These are phyloP conservation scores for Phaeophleospora eucalypticola DNA, from an alignment of 2,329 filamentous ascomycete genomes.

Conservation along the genomic window DNA sequence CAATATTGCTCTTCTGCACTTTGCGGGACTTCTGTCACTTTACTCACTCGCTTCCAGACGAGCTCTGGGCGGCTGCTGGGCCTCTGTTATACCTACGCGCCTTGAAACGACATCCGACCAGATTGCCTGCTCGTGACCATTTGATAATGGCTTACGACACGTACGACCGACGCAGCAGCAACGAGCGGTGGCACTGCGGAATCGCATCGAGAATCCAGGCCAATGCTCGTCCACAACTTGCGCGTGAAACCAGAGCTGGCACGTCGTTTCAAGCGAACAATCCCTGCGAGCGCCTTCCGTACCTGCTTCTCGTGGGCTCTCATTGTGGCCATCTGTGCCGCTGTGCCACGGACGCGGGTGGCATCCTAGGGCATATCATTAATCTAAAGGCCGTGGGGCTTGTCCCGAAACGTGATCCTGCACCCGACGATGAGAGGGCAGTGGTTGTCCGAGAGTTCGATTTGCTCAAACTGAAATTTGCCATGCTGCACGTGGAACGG, in stretches of 20 bases:
- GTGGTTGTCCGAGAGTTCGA: no score
- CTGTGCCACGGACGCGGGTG: no score
- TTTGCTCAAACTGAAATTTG: no score
- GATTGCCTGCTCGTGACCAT: conserved; percentile 7
- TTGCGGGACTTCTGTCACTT: neutral
- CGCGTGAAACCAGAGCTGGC: conserved; percentile 6
- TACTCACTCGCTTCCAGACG: neutral
- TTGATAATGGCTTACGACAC: conserved; percentile 6
- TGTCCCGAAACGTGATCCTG: no score
- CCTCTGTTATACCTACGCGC: conserved; percentile 5
- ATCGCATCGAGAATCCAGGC: conserved; percentile 1
- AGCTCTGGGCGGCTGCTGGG: neutral
- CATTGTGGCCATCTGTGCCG: no score
- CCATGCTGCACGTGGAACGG: no score
- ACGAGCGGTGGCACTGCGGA: conserved; percentile 10
- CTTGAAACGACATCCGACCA: conserved; percentile 10
- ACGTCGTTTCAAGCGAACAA: conserved; percentile 7
- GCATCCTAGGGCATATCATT: no score
- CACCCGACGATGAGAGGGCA: no score
- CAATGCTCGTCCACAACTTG: conserved; percentile 2
- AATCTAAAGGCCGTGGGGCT: no score
- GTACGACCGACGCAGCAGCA: conserved; percentile 4
- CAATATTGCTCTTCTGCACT: no score
- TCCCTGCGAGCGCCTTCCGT: neutral
- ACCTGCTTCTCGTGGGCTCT: neutral